Percentiles rank a stretch among this genome's conserved stretches.
These are phyloP conservation scores for Viridothelium virens DNA, from an alignment of 495 filamentous ascomycete genomes.

Conservation along the genomic window DNA sequence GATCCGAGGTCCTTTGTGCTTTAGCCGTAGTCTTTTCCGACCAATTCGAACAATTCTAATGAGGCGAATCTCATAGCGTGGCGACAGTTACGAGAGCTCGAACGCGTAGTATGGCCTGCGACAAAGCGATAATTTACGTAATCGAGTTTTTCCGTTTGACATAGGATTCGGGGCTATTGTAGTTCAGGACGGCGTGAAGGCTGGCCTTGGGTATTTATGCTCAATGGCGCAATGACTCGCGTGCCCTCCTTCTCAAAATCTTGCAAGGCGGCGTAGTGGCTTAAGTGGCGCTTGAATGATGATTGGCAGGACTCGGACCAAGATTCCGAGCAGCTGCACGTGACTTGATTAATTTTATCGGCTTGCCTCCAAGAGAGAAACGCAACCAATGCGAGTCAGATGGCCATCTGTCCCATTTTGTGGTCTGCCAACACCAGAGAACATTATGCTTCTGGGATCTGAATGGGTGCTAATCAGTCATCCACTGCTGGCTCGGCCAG, in stretches of 20 bases:
- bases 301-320: neutral
- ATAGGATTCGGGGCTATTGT: neutral
- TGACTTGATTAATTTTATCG: no score
- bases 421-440: neutral
- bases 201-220: no score
- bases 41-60: neutral
- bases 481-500: slow-evolving; percentile 34
- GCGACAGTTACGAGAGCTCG: neutral
- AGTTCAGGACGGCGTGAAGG: neutral
- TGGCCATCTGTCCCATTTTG: no score
- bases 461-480: slow-evolving; percentile 80
- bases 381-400: no score
- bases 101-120: neutral
- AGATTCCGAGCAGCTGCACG: neutral
- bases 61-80: slow-evolving; percentile 5
- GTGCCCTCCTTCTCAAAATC: neutral
- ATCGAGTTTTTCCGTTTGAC: neutral
- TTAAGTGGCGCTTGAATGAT: neutral
- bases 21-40: slow-evolving; percentile 4
- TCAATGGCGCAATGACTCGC: neutral
- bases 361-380: no score
- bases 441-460: neutral
- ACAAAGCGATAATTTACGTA: no score
- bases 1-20: neutral
- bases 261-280: neutral